These are phyloP conservation scores for Amaranthus palmeri DNA, from an alignment of 148 eudicot species.

Conservation along the genomic window DNA sequence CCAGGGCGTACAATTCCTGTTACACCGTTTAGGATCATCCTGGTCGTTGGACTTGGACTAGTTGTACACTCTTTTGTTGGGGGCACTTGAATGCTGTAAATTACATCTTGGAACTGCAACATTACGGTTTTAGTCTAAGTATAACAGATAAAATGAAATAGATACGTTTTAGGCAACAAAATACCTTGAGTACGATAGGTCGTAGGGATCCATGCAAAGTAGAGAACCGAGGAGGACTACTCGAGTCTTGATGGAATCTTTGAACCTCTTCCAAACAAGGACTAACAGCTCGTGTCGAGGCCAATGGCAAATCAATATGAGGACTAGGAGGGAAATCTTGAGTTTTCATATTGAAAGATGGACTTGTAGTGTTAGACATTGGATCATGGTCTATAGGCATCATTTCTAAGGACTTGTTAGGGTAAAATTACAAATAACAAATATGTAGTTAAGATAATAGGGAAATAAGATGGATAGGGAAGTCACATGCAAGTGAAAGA, in stretches of 20 bases:
- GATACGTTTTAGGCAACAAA: not conserved
- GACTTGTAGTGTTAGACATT: conserved; percentile 21
- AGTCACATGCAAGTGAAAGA: conserved; percentile 39
- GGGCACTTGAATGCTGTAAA: conserved; percentile 45
- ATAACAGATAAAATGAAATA: not conserved
- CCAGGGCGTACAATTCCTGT: conserved; percentile 69
- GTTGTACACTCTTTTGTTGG: conserved; percentile 12
- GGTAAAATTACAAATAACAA: not conserved
- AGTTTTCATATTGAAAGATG: conserved; percentile 21
- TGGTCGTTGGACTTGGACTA: conserved; percentile 35
- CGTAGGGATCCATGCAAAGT: conserved; percentile 43
- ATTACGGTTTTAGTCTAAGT: not conserved
- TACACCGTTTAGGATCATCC: conserved; percentile 49
- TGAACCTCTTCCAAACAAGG: conserved; percentile 37
- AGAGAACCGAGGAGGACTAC: conserved; percentile 26
- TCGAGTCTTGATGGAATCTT: conserved; percentile 9
- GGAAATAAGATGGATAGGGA: not conserved
- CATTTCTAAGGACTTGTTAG: conserved; percentile 28
- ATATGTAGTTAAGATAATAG: not conserved
- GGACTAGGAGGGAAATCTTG: conserved; percentile 14
- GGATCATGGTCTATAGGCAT: conserved; percentile 60
- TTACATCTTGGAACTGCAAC: conserved; percentile 72
- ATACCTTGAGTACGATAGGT: conserved; percentile 62
- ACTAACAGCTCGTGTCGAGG: conserved; percentile 32
- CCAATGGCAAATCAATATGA: conserved; percentile 30